Evolutionary conservation across 371 early-diverging fungal species (phyloP).

Genomic region (Mucor indicus): DNA sequence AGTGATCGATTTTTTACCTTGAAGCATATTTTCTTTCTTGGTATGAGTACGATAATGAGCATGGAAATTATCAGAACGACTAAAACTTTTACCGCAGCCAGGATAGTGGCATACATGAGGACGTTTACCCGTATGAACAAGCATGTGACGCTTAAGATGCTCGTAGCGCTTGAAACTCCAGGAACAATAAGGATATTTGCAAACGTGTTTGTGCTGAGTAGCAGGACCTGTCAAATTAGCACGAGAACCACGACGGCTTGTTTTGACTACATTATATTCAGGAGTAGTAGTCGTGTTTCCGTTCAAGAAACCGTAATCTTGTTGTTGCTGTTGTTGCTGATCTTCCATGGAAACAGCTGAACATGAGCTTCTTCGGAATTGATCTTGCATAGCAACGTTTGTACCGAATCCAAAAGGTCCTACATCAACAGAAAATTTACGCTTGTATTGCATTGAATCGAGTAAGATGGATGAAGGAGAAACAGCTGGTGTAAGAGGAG

Average conservation of each 20-base stretch:
- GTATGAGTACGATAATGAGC: constrained; percentile 59
- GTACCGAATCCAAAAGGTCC: constrained; percentile 46
- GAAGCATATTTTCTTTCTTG: constrained; percentile 22
- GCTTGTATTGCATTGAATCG: constrained; percentile 33
- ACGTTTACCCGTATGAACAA: constrained; percentile 60
- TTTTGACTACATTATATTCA: neutral
- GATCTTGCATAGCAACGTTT: constrained; percentile 24
- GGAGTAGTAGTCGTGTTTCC: neutral
- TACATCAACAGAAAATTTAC: constrained; percentile 50
- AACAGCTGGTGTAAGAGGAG: constrained; percentile 33
- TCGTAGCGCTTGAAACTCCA: constrained; percentile 49
- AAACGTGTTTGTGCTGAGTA: constrained; percentile 35
- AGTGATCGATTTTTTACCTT: neutral
- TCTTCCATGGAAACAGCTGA: constrained; percentile 29
- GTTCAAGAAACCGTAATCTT: constrained; percentile 9
- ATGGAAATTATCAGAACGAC: constrained; percentile 74
- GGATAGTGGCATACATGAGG: constrained; percentile 68
- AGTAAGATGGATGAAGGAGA: constrained; percentile 31
- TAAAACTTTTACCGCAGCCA: constrained; percentile 69
- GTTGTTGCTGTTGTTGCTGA: neutral
- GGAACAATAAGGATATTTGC: constrained; percentile 21
- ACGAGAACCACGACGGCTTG: constrained; percentile 17
- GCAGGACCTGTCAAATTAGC: constrained; percentile 24
- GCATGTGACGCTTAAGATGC: constrained; percentile 27
- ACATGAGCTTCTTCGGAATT: constrained; percentile 33